phyloP scores from a whole-genome alignment of 2,329 filamentous ascomycete genomes.

The Aureobasidium melanogenum region DNA sequence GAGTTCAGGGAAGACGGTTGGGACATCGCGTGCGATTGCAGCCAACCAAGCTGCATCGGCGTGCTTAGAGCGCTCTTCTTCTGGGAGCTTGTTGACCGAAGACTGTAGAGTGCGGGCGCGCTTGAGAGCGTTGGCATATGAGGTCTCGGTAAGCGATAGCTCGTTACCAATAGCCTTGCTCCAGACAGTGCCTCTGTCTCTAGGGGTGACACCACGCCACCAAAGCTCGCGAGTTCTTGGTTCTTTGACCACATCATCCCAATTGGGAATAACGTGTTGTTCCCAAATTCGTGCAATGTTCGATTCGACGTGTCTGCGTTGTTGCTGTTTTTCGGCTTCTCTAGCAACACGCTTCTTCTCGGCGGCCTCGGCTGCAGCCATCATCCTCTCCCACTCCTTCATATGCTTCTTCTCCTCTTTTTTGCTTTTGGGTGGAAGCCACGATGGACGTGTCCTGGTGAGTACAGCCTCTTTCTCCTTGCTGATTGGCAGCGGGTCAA shows the following conservation, averaged over 20 bases:
- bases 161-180: constrained; percentile 64
- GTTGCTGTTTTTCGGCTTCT: constrained; percentile 44
- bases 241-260: constrained; percentile 61
- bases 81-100: constrained; percentile 39
- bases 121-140: constrained; percentile 61
- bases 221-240: constrained; percentile 65
- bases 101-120: constrained; percentile 56
- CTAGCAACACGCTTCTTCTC: constrained; percentile 43
- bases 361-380: constrained; percentile 53
- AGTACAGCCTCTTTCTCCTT: constrained; percentile 81
- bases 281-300: constrained; percentile 59
- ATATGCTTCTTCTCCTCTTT: constrained; percentile 86
- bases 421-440: constrained; percentile 79
- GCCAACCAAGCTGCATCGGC: constrained; percentile 54
- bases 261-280: constrained; percentile 65
- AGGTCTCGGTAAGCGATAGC: constrained; percentile 56
- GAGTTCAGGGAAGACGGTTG: constrained; percentile 60
- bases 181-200: constrained; percentile 63
- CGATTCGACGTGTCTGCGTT: constrained; percentile 42
- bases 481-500: constrained; percentile 73
- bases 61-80: constrained; percentile 37
- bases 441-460: constrained; percentile 67
- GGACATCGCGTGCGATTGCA: constrained; percentile 56
- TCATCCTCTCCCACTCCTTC: constrained; percentile 77
- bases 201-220: constrained; percentile 70